Evolutionary conservation across 129 eudicot genomes (phyloP).

Genomic region (Lonicera japonica): DNA sequence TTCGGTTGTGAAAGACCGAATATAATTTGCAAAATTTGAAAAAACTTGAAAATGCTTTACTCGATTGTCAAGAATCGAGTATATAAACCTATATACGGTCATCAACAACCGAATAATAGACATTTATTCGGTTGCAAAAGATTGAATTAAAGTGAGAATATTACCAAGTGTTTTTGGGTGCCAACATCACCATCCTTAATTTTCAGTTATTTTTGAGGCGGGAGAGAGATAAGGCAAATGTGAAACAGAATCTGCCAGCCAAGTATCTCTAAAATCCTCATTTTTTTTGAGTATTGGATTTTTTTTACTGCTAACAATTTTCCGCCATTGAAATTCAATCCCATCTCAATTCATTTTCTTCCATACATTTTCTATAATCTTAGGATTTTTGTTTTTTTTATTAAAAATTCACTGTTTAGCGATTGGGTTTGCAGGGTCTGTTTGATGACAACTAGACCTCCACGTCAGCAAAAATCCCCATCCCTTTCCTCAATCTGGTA

Average conservation of each 20-base stretch:
- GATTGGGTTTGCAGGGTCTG: background rate
- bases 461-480: conserved; percentile 24
- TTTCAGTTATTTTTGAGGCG: conserved; percentile 20
- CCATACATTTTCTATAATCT: conserved; percentile 33
- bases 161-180: too few relatives aligned
- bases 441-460: background rate
- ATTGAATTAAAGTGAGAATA: too few relatives aligned
- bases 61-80: too few relatives aligned
- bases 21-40: too few relatives aligned
- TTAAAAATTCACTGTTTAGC: background rate
- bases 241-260: conserved; percentile 50
- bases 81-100: too few relatives aligned
- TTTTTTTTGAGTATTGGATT: background rate
- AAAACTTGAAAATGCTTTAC: too few relatives aligned
- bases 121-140: too few relatives aligned
- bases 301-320: background rate
- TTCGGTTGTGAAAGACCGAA: too few relatives aligned
- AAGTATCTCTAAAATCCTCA: background rate
- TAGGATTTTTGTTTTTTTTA: background rate
- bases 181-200: too few relatives aligned
- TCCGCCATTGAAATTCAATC: conserved; percentile 67
- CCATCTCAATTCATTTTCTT: conserved; percentile 31
- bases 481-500: conserved; percentile 30
- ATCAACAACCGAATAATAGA: too few relatives aligned
- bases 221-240: conserved; percentile 44